phyloP scores from a whole-genome alignment of 306 rosid genomes.

The Prunus dulcis region DNA sequence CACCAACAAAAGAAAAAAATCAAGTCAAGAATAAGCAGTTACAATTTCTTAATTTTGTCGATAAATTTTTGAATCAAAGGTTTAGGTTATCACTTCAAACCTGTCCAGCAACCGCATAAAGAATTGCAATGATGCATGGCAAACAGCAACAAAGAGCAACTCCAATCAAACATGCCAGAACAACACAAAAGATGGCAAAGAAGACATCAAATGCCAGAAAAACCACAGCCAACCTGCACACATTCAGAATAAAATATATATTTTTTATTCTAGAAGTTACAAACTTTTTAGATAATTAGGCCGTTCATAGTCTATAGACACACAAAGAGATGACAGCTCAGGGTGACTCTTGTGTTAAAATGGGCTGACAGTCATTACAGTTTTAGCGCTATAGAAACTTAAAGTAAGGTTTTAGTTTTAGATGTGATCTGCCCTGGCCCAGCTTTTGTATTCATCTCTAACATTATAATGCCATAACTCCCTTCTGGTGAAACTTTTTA shows the following conservation, averaged over 20 bases:
- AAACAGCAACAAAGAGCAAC: slow-evolving; percentile 97
- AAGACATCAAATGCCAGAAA: slow-evolving; percentile 96
- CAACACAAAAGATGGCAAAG: slow-evolving; percentile 96
- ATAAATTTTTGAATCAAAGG: slow-evolving; percentile 1
- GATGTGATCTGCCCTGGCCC: not conserved
- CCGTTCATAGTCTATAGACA: not conserved
- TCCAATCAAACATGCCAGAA: slow-evolving; percentile 96
- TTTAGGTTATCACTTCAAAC: slow-evolving; percentile 40
- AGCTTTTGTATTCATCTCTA: not conserved
- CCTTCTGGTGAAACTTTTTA: not conserved
- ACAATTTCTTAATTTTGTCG: slow-evolving; percentile 14
- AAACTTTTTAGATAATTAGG: not conserved
- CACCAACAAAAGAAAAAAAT: slow-evolving; percentile 21
- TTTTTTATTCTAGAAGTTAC: slow-evolving; percentile 4
- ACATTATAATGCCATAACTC: not conserved
- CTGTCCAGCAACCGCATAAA: slow-evolving; percentile 95
- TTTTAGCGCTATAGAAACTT: not conserved
- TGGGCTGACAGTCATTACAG: not conserved
- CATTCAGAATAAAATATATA: slow-evolving; percentile 31
- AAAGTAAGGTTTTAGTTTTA: not conserved
- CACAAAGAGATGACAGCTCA: not conserved
- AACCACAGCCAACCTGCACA: slow-evolving; percentile 88
- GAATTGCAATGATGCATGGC: slow-evolving; percentile 98
- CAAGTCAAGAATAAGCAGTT: slow-evolving; percentile 5
- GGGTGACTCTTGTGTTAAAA: not conserved